These are phyloP conservation scores for Durotheca rogersii DNA, from an alignment of 495 filamentous ascomycete genomes.

Conservation along the genomic window DNA sequence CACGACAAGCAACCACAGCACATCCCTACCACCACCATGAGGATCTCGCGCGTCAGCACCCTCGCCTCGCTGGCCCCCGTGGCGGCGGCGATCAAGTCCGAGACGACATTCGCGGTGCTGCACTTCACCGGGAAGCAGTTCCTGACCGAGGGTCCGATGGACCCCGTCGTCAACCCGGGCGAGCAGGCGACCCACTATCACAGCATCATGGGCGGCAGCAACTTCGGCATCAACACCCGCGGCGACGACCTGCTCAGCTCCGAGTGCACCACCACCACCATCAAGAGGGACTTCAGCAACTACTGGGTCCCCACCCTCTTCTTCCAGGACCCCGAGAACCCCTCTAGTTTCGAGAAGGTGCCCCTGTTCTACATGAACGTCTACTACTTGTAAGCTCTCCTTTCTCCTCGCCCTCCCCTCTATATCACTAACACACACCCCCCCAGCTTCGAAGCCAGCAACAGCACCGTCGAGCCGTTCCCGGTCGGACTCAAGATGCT, in stretches of 20 bases:
- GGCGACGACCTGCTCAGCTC: slow-evolving; percentile 59
- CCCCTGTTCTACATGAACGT: slow-evolving; percentile 59
- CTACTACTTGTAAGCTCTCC: slow-evolving; percentile 64
- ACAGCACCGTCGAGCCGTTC: slow-evolving; percentile 64
- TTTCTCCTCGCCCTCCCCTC: background rate
- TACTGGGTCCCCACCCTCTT: slow-evolving; percentile 78
- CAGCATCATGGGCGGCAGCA: slow-evolving; percentile 67
- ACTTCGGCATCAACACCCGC: slow-evolving; percentile 63
- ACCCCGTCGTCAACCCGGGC: slow-evolving; percentile 66
- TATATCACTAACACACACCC: slow-evolving; percentile 13
- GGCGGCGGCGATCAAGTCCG: slow-evolving; percentile 37
- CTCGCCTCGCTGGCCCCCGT: slow-evolving; percentile 35
- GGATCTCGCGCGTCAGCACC: too few relatives aligned
- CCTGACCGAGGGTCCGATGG: slow-evolving; percentile 59
- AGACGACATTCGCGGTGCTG: slow-evolving; percentile 48
- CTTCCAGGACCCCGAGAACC: slow-evolving; percentile 60
- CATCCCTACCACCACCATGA: too few relatives aligned
- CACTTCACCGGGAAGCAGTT: slow-evolving; percentile 46
- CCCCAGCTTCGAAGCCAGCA: slow-evolving; percentile 56
- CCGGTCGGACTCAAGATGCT: slow-evolving; percentile 72
- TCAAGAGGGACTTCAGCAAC: slow-evolving; percentile 68
- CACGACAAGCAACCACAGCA: too few relatives aligned
- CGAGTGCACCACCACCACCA: slow-evolving; percentile 64
- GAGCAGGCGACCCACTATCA: slow-evolving; percentile 62
- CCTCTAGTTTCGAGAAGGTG: slow-evolving; percentile 63